Conservation (phyloP, 2,329 filamentous ascomycete genomes). For the Dothistroma septosporum region DNA sequence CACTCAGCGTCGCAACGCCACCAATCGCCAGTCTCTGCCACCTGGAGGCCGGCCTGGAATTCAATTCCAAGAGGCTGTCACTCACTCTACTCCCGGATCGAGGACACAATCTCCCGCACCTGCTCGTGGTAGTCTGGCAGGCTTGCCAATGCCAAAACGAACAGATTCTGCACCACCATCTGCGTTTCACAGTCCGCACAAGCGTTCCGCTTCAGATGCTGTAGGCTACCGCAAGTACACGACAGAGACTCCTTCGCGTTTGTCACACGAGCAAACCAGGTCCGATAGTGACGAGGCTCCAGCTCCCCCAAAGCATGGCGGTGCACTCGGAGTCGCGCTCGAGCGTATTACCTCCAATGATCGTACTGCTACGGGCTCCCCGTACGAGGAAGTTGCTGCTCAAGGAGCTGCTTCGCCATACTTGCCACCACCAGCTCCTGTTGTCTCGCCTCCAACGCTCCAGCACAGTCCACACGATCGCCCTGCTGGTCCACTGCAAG, state of each 20-base stretch:
- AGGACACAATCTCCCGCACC: constrained; percentile 42
- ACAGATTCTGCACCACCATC: constrained; percentile 43
- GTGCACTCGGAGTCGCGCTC: constrained; percentile 34
- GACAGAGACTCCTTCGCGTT: constrained; percentile 38
- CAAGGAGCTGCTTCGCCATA: constrained; percentile 32
- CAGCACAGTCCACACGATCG: constrained; percentile 67
- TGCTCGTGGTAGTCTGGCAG: constrained; percentile 10
- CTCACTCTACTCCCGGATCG: constrained; percentile 44
- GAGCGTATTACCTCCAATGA: constrained; percentile 58
- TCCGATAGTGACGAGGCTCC: constrained; percentile 37
- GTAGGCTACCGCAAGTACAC: constrained; percentile 43
- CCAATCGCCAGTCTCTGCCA: constrained; percentile 36
- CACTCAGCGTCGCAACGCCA: constrained; percentile 42
- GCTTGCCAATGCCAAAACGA: constrained; percentile 33
- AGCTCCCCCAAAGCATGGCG: constrained; percentile 41
- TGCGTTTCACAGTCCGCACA: constrained; percentile 36
- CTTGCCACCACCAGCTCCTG: constrained; percentile 62
- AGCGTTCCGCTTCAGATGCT: constrained; percentile 48
- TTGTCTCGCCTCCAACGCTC: constrained; percentile 74
- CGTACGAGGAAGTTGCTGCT: constrained; percentile 49
- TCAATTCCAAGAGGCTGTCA: constrained; percentile 42
- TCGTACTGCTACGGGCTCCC: constrained; percentile 38
- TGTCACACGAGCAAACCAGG: constrained; percentile 36
- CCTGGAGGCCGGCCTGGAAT: constrained; percentile 34
- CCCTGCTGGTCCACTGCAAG: constrained; percentile 65